Evolutionary conservation across 176 grass and related monocot genomes (phyloP), one percentile per base, ranked within the genome.

Genomic region (Otatea glauca): DNA sequence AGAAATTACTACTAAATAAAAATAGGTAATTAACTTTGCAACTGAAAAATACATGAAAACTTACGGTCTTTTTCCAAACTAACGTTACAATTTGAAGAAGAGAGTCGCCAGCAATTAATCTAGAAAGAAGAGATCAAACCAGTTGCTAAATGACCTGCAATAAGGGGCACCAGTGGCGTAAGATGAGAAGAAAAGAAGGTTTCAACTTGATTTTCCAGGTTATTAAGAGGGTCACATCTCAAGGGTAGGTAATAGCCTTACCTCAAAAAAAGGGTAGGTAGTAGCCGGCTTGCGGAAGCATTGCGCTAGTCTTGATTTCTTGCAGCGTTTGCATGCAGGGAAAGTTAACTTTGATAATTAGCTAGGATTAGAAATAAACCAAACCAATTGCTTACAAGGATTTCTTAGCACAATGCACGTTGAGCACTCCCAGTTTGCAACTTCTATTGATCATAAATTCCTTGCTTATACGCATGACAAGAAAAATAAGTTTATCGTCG

Each of bases 211-310:
- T 74, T 83, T 74, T 83, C 84, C 61, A 63, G 60, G 59, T 24
- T 74, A 90, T 83, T 83, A 90, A 77, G 79, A 83, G 84, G 48
- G 89, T 83, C 80, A 87, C 89, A 79, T 90, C 84, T 55, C 34
- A 79, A 63, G 60, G 74, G 59, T 84, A 75, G 89, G 89, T 87
- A 83, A 68, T 6, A 51, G 17, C 74, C 56, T 86, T 82, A 54
- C 73, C 74, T 78, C 66, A 73, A 43, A 59, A 82, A n/a, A 34
- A 55, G 60, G 82, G 56, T 81, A 80, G 61, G 76, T 74, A 81
- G 62, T 37, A 75, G 64, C 62, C 34, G 21, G 29, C 70, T 62
- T n/a, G 51, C 63, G 50, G 50, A 81, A 85, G 88, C 77, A 44
- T 63, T 51, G 53, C 55, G 32, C 37, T 49, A 29, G 43, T 29